Base-by-base conservation (phyloP, 2,329 filamentous ascomycete genomes). In the Bisporella sp. region DNA sequence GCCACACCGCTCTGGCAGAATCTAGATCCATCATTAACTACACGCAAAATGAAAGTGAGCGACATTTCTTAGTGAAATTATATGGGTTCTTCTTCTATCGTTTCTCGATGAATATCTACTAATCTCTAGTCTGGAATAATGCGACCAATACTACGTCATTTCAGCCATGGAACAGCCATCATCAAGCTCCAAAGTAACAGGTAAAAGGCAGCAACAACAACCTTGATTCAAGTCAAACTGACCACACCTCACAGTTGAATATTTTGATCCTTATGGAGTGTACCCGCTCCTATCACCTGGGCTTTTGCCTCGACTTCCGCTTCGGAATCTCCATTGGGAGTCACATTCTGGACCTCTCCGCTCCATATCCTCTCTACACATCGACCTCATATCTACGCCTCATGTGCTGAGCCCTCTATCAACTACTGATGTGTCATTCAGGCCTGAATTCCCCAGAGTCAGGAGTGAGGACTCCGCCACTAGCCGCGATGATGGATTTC, bases 311-410 rank as follows among this genome's bases (percentile, higher is more conserved):
- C 85, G 88, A 49, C 77, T 97, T 0, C 93, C 93, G 33, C 76
- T 99, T 37, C 86, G 84, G 57, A 95, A 97, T 63, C 81, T 99
- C 43, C 89, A 97, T 65, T 99, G 93, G 93, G 95, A 97, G 68
- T 96, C 93, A 11, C 89, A 95, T 54, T 85, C 86, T 31, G 86
- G 93, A 1, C 93, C 93, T 2, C 73, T 97, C 35, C 86, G 93
- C 58, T 96, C 93, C 11, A 99, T 99, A 66, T 86, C 90, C 63
- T 91, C 89, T 9, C 80, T 99, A 40, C 89, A 96, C 64, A 81
- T 97, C 62, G 90, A 96, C 54, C 82, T 97, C 52, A 75, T 91
- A 73, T 79, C 68, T 74, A 71, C 62, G 69, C 59, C 73, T 62
- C 66, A 81, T 70, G 62, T 73, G 56, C 58, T 67, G 31, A 60